These are phyloP conservation scores for Tylopilus plumbeoviolaceoides DNA, from an alignment of 768 basidiomycete genomes.

Conservation along the genomic window DNA sequence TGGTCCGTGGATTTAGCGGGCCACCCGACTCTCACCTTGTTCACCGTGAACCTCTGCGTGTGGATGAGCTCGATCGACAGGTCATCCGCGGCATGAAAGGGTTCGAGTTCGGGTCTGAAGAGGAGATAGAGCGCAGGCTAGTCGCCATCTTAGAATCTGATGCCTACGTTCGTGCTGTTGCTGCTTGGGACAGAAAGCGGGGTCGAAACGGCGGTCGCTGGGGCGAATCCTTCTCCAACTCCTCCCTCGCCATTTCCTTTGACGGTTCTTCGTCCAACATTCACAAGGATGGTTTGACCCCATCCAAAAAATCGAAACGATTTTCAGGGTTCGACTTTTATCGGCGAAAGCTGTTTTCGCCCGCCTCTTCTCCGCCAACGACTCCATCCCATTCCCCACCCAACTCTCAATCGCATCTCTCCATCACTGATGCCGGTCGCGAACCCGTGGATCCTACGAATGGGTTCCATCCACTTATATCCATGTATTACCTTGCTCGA, in stretches of 20 bases:
- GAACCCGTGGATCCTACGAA: constrained; percentile 76
- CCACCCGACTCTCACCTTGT: constrained; percentile 84
- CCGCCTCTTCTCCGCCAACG: constrained; percentile 41
- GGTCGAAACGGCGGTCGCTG: constrained; percentile 44
- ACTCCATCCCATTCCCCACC: constrained; percentile 62
- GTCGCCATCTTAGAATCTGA: constrained; percentile 74
- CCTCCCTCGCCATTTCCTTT: constrained; percentile 66
- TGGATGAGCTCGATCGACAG: constrained; percentile 82
- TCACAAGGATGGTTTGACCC: constrained; percentile 40
- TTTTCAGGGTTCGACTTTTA: constrained; percentile 97
- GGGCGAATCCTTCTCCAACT: constrained; percentile 58
- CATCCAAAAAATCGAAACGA: constrained; percentile 68
- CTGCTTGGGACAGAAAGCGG: constrained; percentile 74
- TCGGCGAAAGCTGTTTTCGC: constrained; percentile 78
- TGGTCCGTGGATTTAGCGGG: constrained; percentile 80
- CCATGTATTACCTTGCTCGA: constrained; percentile 93
- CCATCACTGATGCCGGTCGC: constrained; percentile 44
- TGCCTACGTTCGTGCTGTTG: constrained; percentile 65
- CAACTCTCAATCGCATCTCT: constrained; percentile 53
- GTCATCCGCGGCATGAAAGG: constrained; percentile 91
- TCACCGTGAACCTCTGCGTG: constrained; percentile 82
- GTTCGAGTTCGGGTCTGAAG: constrained; percentile 91
- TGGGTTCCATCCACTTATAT: constrained; percentile 92
- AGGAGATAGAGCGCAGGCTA: constrained; percentile 77
- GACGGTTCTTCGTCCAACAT: constrained; percentile 39